Evolutionary conservation across 345 rosid genomes (phyloP), one percentile per base, ranked within the genome.

Genomic region (Geranium rotundifolium): DNA sequence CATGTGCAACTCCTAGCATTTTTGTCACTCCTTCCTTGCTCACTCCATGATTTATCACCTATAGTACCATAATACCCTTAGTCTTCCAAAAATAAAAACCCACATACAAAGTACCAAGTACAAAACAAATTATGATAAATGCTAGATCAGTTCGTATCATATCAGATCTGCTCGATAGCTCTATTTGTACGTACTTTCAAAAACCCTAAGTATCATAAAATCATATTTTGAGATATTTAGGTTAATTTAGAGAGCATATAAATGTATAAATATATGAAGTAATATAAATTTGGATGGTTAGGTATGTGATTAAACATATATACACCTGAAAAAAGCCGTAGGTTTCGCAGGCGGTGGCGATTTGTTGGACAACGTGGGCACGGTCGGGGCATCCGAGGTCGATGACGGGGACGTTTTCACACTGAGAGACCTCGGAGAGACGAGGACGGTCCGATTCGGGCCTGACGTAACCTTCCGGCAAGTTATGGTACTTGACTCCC

Each of bases 21-120:
- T 58, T 70, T 37, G 75, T 80, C 72, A 73, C 71, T 0, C 61
- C 29, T 54, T 79, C 79, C 58, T 57, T 57, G 1, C 73, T 3
- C 34, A 91, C 82, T 39, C 88, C 84, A 19, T 88, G 97, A 71
- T 88, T 88, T 19, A 79, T 81, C 14, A 81, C 90, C 97, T 90
- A 23, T 0, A 23, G 1, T 23, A 23, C 27, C 27, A 23, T 23
- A 23, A 23, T 23, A 23, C 1, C 27, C 27, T 23, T 23, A 23
- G 27, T 5, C 39, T 2, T 0, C 46, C 19, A 54, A 6, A 20
- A 0, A 39, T 4, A 61, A 17, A 61, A 37, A 5, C 4, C 19
- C 13, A 17, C 4, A 23, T 19, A n/a, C 18, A 1, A 30, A 20
- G 49, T 15, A 17, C 12, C 19, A 34, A 27, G 29, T 4, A 16